Base-by-base conservation (phyloP, 495 filamentous ascomycete species). In the Penicillium steckii region DNA sequence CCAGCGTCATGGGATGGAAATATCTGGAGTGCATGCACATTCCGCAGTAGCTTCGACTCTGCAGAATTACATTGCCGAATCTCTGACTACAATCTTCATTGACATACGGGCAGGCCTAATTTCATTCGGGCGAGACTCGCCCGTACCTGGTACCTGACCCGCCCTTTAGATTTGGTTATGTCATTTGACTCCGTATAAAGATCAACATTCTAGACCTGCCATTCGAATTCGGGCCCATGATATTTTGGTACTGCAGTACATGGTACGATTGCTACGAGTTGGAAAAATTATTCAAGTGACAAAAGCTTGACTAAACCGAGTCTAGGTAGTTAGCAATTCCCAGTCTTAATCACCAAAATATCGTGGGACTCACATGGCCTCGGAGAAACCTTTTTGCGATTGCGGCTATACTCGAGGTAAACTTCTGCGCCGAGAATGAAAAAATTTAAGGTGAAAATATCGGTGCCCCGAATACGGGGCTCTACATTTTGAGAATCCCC, bases 221-320 rank as follows among this genome's bases (percentile, higher is more conserved):
- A 25, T 24, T n/a, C n/a, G n/a, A n/a, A n/a, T n/a, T n/a, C n/a
- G n/a, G n/a, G n/a, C n/a, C n/a, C n/a, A n/a, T n/a, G n/a, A n/a
- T n/a, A n/a, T n/a, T n/a, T n/a, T n/a, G n/a, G n/a, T n/a, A n/a
- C n/a, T n/a, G n/a, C n/a, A n/a, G n/a, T n/a, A n/a, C n/a, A n/a
- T n/a, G n/a, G n/a, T n/a, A 15, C 43, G 47, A 29, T 44, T 42
- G 49, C 50, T 23, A 22, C 17, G 13, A 48, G 44, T 24, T 38
- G 37, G 46, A 50, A 22, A 44, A 48, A n/a, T n/a, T n/a, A n/a
- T n/a, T n/a, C 38, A 35, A 46, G 26, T 35, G 18, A 45, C 18
- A 55, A 25, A 61, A 57, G 53, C 57, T 61, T 61, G 57, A 53
- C 57, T 49, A 9, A 13, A 37, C 33, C 33, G 8, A 37, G 2